These are phyloP conservation scores for Suhomyces taliae DNA, from an alignment of 1,139 yeast species.

Conservation along the genomic window DNA sequence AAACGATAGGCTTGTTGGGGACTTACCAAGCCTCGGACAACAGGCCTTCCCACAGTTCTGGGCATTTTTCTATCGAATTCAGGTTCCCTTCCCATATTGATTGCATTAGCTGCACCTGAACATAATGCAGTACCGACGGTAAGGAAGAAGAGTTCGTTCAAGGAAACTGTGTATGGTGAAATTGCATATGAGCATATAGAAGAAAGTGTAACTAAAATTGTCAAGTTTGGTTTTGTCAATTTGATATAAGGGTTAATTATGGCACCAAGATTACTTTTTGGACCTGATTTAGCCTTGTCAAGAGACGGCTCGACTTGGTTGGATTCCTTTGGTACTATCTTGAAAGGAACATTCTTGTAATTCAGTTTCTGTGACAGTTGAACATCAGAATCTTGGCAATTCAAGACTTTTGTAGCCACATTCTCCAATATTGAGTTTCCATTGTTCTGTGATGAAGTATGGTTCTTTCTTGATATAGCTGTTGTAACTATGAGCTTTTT, in stretches of 20 bases:
- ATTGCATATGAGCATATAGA: constrained; percentile 93
- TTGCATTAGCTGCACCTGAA: constrained; percentile 94
- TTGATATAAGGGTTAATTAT: constrained; percentile 64
- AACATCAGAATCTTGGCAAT: constrained; percentile 40
- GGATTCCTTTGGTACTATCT: constrained; percentile 44
- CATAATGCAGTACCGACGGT: constrained; percentile 85
- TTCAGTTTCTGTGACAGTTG: constrained; percentile 23
- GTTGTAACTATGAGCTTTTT: constrained; percentile 2
- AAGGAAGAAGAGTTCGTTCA: constrained; percentile 66
- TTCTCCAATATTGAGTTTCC: constrained; percentile 20
- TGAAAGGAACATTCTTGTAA: constrained; percentile 53
- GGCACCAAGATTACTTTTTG: constrained; percentile 26
- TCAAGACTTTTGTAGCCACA: constrained; percentile 38
- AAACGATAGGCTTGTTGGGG: constrained; percentile 76
- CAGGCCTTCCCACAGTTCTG: constrained; percentile 86
- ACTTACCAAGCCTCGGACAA: constrained; percentile 77
- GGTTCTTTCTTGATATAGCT: background rate
- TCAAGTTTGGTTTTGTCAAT: constrained; percentile 83
- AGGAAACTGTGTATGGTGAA: constrained; percentile 76
- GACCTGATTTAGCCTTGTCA: background rate
- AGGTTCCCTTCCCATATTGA: constrained; percentile 96
- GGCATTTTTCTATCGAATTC: constrained; percentile 85
- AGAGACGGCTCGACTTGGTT: constrained; percentile 11
- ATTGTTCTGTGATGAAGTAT: background rate
- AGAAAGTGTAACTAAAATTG: constrained; percentile 84